A percentile compares a stretch with the other conserved stretches of the same genome.
Evolutionary conservation across 2,329 filamentous ascomycete species (phyloP).

Genomic region (Hypoxylon sp.): DNA sequence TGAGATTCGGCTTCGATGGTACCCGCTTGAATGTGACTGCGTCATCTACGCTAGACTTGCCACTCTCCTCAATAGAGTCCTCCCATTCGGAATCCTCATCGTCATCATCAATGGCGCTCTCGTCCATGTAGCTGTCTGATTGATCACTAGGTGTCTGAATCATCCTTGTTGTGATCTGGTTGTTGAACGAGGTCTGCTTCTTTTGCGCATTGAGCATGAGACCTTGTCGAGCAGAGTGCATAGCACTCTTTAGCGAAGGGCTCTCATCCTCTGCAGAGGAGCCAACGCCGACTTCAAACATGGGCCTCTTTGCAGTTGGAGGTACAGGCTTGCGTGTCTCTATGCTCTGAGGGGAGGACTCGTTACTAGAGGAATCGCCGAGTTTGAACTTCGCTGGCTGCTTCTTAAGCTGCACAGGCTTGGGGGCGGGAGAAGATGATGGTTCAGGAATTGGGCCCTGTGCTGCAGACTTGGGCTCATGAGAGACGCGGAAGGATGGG

Average conservation of each 20-base stretch:
- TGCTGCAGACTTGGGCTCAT: constrained; percentile 66
- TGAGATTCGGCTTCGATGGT: constrained; percentile 87
- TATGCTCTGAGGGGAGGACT: constrained; percentile 76
- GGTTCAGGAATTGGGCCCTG: constrained; percentile 75
- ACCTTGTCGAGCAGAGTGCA: constrained; percentile 62
- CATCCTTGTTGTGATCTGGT: constrained; percentile 78
- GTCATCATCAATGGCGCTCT: constrained; percentile 85
- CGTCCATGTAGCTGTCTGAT: constrained; percentile 78
- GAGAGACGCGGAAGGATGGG: constrained; percentile 59
- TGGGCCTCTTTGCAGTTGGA: constrained; percentile 58
- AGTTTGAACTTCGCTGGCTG: constrained; percentile 76
- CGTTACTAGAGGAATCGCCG: constrained; percentile 83
- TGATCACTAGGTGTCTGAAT: constrained; percentile 72
- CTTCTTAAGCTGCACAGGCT: constrained; percentile 78
- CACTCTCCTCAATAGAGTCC: constrained; percentile 83
- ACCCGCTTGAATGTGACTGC: constrained; percentile 89
- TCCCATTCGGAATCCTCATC: constrained; percentile 75
- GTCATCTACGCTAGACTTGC: constrained; percentile 85
- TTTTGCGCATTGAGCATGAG: constrained; percentile 66
- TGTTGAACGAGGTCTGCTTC: constrained; percentile 87
- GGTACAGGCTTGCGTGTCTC: constrained; percentile 58
- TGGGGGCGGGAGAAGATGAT: constrained; percentile 69
- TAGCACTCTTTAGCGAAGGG: constrained; percentile 72
- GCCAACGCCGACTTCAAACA: constrained; percentile 67
- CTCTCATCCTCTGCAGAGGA: constrained; percentile 84